Evolutionary conservation across 306 rosid genomes (phyloP), one percentile per base, ranked within the genome.

Genomic region (Quercus wislizeni): DNA sequence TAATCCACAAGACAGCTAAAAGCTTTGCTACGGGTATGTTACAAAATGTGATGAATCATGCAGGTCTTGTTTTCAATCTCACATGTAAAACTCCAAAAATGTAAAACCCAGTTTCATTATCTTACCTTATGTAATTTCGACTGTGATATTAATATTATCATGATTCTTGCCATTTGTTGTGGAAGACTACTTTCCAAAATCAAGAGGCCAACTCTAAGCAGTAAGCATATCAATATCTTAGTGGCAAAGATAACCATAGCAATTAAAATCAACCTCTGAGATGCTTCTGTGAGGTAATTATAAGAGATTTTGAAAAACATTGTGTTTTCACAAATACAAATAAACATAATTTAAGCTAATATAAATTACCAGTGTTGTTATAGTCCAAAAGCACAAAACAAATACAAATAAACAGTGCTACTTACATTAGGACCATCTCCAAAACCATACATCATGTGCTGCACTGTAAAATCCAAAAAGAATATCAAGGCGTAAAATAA

Each of bases 401-500:
- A 23, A 33, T 13, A 43, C 21, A 46, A 41, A 57, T 63, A 15
- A 43, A 76, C 9, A 35, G 6, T 30, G 74, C 49, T 19, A 83
- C 91, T 87, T 81, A 94, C 97, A 83, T 92, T 94, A 11, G 92
- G 88, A 78, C 90, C 97, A 78, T 92, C 99, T 80, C 99, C 99
- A 33, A 92, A 92, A 27, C 99, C 99, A 81, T 91, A 94, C 97
- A 94, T 94, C 97, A 94, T 92, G 79, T 94, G 99, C 89, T 94
- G 95, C 92, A 94, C 97, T 94, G 43, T 6, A 75, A 23, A 46
- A 74, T 71, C 4, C 57, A 2, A 80, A 57, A 82, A 69, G 14
- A 28, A 77, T 21, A 65, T 10, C 71, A 58, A 59, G 14, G 56
- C 17, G n/a, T 38, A 46, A 51, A 33, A 72, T 58, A 2, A 69